Evolutionary conservation across 345 rosid genomes (phyloP), one percentile per base, ranked within the genome.

Genomic region (Dipteronia sinensis): DNA sequence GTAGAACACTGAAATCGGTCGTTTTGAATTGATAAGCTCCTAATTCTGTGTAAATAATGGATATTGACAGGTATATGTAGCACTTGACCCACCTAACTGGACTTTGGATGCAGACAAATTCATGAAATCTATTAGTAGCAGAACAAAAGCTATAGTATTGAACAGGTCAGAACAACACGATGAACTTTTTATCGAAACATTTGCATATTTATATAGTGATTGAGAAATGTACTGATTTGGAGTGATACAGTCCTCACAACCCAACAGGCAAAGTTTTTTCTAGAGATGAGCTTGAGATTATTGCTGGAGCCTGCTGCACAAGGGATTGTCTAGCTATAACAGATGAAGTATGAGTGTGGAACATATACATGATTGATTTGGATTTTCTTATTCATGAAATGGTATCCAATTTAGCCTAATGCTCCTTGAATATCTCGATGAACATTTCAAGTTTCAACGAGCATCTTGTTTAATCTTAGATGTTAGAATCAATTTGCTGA

Each of bases 261-360:
- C 92, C 94, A 47, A 88, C 90, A n/a, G 94, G 94, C 75, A 90
- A 88, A 79, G 90, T 88, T 79, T 90, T 90, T 80, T 68, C 85
- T 29, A 72, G 51, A 77, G 86, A 69, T 44, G 92, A 88, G 83
- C 94, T 87, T 23, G 86, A 86, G 81, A 76, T 75, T 22, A 86
- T 88, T 70, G 89, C 90, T n/a, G 75, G 49, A 69, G 87, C 86
- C 17, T 90, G 94, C 84, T n/a, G 87, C 79, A 78, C 27, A 66
- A 76, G 83, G 75, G 85, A 90, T 82, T 86, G 89, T 82, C 78
- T 90, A 42, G 92, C 83, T 70, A 82, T 90, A 69, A 88, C 92
- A 16, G 92, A 88, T 68, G 94, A 90, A 75, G 92, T 90, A 88
- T 69, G 84, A 22, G 29, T 76, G 38, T 59, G 29, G 23, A 75